phyloP scores from a whole-genome alignment of 148 eudicot species.

The Rhododendron ferrugineum region DNA sequence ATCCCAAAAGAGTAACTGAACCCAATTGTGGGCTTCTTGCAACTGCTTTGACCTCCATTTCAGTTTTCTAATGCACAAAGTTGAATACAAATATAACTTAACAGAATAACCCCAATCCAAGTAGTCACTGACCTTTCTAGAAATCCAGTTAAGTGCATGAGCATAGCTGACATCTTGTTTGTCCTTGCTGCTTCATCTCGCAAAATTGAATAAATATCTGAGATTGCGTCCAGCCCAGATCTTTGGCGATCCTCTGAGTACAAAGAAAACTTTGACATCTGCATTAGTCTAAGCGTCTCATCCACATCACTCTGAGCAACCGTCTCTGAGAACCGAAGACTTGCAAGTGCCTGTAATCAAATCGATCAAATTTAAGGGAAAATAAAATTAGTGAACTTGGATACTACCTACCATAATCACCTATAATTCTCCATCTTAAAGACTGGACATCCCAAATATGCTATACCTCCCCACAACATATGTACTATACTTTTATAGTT shows the following conservation, averaged over 20 bases:
- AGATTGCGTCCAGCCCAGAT: conserved; percentile 95
- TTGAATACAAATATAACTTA: not conserved
- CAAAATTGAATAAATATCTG: conserved; percentile 89
- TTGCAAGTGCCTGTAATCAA: conserved; percentile 77
- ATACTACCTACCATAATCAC: not conserved
- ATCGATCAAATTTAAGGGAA: not conserved
- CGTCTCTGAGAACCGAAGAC: conserved; percentile 77
- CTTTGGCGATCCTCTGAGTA: conserved; percentile 93
- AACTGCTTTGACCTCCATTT: conserved; percentile 5
- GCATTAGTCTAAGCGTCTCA: conserved; percentile 90
- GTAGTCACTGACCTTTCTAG: conserved; percentile 69
- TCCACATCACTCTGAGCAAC: conserved; percentile 98
- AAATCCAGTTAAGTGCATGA: conserved; percentile 97
- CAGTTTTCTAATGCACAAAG: not conserved
- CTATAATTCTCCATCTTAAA: not conserved
- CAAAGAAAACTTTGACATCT: conserved; percentile 98
- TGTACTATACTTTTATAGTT: not conserved
- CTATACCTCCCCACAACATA: not conserved
- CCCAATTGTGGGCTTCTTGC: not conserved
- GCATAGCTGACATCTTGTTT: conserved; percentile 70
- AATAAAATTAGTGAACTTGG: not conserved
- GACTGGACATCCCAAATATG: not conserved
- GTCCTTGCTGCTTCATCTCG: conserved; percentile 94
- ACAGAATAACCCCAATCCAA: not conserved
- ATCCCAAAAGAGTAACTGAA: not conserved